phyloP scores from a whole-genome alignment of 169 alveolate species.

The Babesia bovis region DNA sequence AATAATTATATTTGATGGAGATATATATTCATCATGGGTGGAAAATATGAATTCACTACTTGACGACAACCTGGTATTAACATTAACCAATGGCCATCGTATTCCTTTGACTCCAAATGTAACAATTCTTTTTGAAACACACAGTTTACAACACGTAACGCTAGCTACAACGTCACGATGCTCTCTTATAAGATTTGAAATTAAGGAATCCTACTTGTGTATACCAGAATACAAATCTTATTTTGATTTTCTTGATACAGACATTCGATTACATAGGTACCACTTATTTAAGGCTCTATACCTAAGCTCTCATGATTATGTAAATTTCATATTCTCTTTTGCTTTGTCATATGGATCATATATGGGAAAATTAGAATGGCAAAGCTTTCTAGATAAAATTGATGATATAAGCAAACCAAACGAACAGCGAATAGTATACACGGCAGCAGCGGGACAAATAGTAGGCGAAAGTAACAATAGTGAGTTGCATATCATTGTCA shows the following conservation, averaged over 20 bases:
- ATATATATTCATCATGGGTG: slow-evolving; percentile 99
- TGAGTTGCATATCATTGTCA: background rate
- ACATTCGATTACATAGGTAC: background rate
- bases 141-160: slow-evolving; percentile 94
- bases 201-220: slow-evolving; percentile 83
- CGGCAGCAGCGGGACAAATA: background rate
- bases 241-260: background rate
- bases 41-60: slow-evolving; percentile 97
- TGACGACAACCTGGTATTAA: slow-evolving; percentile 97
- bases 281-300: background rate
- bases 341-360: slow-evolving; percentile 15
- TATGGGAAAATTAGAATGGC: background rate
- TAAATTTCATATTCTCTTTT: slow-evolving; percentile 7
- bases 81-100: slow-evolving; percentile 97
- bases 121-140: slow-evolving; percentile 88
- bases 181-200: slow-evolving; percentile 97
- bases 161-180: slow-evolving; percentile 98
- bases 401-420: background rate
- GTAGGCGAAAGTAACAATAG: background rate
- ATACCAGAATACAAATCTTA: background rate
- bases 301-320: background rate
- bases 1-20: slow-evolving; percentile 99
- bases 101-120: slow-evolving; percentile 88
- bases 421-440: background rate
- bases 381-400: background rate